These are phyloP conservation scores for Penicillium sp. DNA, from an alignment of 2,329 filamentous ascomycete genomes.

Conservation along the genomic window DNA sequence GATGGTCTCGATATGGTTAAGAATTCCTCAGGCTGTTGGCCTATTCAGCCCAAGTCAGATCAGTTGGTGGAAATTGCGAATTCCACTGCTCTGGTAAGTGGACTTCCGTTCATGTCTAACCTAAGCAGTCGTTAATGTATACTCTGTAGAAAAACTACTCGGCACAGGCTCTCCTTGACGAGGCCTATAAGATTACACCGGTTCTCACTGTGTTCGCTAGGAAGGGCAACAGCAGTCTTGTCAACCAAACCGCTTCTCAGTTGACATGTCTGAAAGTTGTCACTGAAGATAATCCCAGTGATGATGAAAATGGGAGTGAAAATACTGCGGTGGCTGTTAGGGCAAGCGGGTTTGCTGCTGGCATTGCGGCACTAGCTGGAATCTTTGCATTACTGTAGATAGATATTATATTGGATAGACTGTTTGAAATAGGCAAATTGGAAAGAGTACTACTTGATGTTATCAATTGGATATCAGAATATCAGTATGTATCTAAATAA, in stretches of 20 bases:
- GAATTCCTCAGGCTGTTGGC: background rate
- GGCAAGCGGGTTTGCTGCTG: background rate
- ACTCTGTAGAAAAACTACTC: background rate
- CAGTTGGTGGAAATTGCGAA: background rate
- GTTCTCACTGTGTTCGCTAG: background rate
- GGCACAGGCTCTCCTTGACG: background rate
- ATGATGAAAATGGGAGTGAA: background rate
- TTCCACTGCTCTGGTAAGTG: background rate
- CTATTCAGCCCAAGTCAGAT: background rate
- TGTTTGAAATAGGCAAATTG: background rate
- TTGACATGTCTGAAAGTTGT: background rate
- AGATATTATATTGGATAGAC: background rate
- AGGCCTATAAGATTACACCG: slow-evolving; percentile 1
- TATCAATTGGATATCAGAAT: background rate
- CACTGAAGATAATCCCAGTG: background rate
- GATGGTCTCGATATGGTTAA: background rate
- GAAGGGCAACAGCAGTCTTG: background rate
- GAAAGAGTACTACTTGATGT: too few species aligned
- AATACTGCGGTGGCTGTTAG: background rate
- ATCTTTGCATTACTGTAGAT: background rate
- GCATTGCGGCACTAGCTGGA: background rate
- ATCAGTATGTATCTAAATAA: background rate
- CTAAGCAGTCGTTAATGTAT: background rate
- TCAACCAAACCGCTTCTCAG: background rate
- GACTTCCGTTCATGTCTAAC: background rate